A percentile compares a stretch with the other conserved stretches of the same genome.
These are phyloP conservation scores for Hemileia vastatrix DNA, from an alignment of 1,284 basidiomycete species.

Conservation along the genomic window DNA sequence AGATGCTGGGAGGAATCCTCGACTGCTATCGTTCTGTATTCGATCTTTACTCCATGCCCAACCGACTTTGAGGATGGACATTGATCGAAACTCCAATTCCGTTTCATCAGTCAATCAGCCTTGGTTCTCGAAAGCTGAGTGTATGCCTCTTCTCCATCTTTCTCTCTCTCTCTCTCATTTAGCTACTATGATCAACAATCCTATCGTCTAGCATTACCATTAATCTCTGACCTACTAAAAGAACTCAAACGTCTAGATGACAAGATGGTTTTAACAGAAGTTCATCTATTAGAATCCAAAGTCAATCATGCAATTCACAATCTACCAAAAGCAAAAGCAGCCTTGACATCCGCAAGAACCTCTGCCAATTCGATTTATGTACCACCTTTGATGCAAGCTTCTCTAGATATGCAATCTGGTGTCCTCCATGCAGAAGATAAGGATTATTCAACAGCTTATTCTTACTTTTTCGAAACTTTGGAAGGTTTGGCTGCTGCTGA, in stretches of 20 bases:
- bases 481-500: slow-evolving; percentile 35
- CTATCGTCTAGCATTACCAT: slow-evolving; percentile 40
- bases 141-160: background rate
- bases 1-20: too few relatives aligned
- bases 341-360: slow-evolving; percentile 40
- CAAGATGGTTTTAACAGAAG: slow-evolving; percentile 45
- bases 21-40: too few relatives aligned
- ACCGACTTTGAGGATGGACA: too few relatives aligned
- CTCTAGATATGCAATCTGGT: slow-evolving; percentile 42
- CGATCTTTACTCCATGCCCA: too few relatives aligned
- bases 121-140: background rate
- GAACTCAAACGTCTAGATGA: slow-evolving; percentile 44
- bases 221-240: slow-evolving; percentile 38
- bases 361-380: slow-evolving; percentile 44
- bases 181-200: slow-evolving; percentile 36
- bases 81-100: too few relatives aligned
- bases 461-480: slow-evolving; percentile 44
- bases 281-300: slow-evolving; percentile 40
- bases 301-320: slow-evolving; percentile 43
- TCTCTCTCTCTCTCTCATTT: background rate
- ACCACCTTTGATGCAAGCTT: slow-evolving; percentile 41
- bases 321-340: slow-evolving; percentile 41
- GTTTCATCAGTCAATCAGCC: too few relatives aligned
- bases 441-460: slow-evolving; percentile 42
- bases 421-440: slow-evolving; percentile 44